Evolutionary conservation across 192 early-diverging fungal species (phyloP).

Genomic region (Coemansia sp.): DNA sequence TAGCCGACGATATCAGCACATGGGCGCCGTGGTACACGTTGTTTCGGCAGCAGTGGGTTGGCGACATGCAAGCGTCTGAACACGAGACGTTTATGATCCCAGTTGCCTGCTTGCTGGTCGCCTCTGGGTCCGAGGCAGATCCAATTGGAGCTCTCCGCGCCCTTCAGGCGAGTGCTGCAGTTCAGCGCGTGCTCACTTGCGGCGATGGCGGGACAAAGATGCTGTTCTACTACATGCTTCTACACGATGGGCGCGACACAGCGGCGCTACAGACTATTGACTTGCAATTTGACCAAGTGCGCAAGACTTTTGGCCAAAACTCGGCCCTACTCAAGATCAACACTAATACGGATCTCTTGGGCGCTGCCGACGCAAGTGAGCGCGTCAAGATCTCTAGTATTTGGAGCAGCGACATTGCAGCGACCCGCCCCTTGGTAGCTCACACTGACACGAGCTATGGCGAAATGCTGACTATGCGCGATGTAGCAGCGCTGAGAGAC

Average conservation of each 20-base stretch:
- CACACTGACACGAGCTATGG: constrained; percentile 12
- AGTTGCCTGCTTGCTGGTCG: constrained; percentile 72
- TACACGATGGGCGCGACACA: constrained; percentile 71
- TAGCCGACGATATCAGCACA: constrained; percentile 17
- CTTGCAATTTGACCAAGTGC: constrained; percentile 45
- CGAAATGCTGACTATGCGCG: constrained; percentile 45
- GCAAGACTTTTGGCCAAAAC: constrained; percentile 47
- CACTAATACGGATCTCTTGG: constrained; percentile 29
- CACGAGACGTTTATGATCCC: constrained; percentile 96
- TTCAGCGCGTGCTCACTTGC: constrained; percentile 60
- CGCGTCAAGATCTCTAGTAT: constrained; percentile 29
- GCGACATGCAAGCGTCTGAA: constrained; percentile 68
- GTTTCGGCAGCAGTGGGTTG: constrained; percentile 61
- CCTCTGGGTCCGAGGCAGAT: constrained; percentile 70
- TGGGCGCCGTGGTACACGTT: constrained; percentile 82
- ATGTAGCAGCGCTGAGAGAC: constrained; percentile 46
- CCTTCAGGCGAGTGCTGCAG: constrained; percentile 55
- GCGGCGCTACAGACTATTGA: constrained; percentile 40
- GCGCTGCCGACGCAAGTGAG: constrained; percentile 9
- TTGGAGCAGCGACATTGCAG: constrained; percentile 29
- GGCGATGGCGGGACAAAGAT: constrained; percentile 78
- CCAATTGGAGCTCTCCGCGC: constrained; percentile 67
- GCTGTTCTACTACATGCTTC: constrained; percentile 77
- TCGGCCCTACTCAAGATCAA: constrained; percentile 43
- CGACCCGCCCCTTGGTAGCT: constrained; percentile 13